Percentiles rank a stretch among this genome's conserved stretches.
phyloP scores from a whole-genome alignment of 2,329 filamentous ascomycete genomes.

The Xylariaceae sp. region DNA sequence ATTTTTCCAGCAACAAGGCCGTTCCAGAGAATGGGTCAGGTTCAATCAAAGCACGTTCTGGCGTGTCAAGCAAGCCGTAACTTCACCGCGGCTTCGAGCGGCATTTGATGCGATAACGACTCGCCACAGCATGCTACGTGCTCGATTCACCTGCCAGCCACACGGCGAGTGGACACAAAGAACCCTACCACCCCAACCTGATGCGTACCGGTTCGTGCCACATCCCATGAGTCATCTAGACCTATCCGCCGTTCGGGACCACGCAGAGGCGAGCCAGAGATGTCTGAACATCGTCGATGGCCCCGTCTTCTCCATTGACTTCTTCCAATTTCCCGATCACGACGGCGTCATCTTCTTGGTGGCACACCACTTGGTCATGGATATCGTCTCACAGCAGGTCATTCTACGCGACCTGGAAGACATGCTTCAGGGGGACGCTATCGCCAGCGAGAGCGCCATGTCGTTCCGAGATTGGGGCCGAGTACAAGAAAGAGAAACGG shows the following conservation, averaged over 20 bases:
- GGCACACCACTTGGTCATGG: constrained; percentile 10
- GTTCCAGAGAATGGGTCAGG: constrained; percentile 34
- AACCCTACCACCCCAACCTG: not conserved
- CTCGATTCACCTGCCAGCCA: not conserved
- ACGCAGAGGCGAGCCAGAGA: constrained; percentile 4
- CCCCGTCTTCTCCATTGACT: constrained; percentile 1
- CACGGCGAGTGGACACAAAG: constrained; percentile 6
- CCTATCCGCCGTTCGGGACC: not conserved
- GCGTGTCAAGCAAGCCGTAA: not conserved
- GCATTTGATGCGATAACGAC: constrained; percentile 3
- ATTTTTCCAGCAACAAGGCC: constrained; percentile 33
- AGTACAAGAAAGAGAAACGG: constrained; percentile 6
- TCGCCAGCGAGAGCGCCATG: constrained; percentile 1
- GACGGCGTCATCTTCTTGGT: constrained; percentile 1
- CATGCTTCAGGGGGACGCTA: constrained; percentile 1
- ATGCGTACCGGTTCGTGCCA: constrained; percentile 1
- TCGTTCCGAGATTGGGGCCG: constrained; percentile 8
- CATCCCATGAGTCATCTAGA: too few relatives aligned
- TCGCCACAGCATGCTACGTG: constrained; percentile 14
- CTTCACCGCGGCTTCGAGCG: not conserved
- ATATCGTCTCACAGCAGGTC: constrained; percentile 9
- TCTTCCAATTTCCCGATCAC: not conserved
- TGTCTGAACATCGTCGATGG: constrained; percentile 8
- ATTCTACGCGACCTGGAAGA: constrained; percentile 4
- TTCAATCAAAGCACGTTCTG: constrained; percentile 11